These are phyloP conservation scores for Trametes versicolor DNA, from an alignment of 1,284 basidiomycete genomes.

Conservation along the genomic window DNA sequence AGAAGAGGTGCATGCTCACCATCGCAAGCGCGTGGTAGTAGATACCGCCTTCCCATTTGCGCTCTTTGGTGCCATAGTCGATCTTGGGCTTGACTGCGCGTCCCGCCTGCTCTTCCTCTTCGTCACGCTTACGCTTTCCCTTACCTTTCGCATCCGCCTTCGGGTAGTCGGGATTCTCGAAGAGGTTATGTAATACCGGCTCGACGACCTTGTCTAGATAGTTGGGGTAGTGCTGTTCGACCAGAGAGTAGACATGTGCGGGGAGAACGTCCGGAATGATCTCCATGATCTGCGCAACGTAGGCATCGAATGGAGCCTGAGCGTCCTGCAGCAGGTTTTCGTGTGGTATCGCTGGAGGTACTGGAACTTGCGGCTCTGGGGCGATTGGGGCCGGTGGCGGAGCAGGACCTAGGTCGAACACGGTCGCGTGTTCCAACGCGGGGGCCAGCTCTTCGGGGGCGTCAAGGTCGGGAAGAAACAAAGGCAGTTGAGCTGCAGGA, in stretches of 20 bases:
- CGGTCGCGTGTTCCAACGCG: not conserved
- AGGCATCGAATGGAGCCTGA: conserved; percentile 28
- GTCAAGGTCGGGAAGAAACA: conserved; percentile 24
- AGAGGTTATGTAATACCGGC: conserved; percentile 62
- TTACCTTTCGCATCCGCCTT: conserved; percentile 58
- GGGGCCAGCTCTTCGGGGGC: not conserved
- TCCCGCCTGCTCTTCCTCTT: conserved; percentile 31
- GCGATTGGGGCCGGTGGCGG: not conserved
- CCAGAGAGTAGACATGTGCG: conserved; percentile 56
- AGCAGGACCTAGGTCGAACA: not conserved
- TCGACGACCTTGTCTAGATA: conserved; percentile 55
- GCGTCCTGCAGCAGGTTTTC: conserved; percentile 8
- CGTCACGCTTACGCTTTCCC: conserved; percentile 60
- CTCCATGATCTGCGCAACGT: conserved; percentile 64
- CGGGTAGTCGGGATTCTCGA: conserved; percentile 72
- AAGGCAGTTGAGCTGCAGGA: conserved; percentile 12
- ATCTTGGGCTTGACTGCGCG: conserved; percentile 49
- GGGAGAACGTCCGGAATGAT: conserved; percentile 74
- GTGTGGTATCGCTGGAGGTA: conserved; percentile 1
- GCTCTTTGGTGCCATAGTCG: conserved; percentile 61
- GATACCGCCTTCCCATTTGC: conserved; percentile 50
- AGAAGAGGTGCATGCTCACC: conserved; percentile 48
- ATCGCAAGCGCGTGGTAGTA: conserved; percentile 60
- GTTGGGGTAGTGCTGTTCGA: conserved; percentile 49
- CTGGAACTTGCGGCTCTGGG: not conserved